A percentile compares a stretch with the other conserved stretches of the same genome.
These are phyloP conservation scores for Phialemonium atrogriseum DNA, from an alignment of 2,329 filamentous ascomycete genomes.

Conservation along the genomic window DNA sequence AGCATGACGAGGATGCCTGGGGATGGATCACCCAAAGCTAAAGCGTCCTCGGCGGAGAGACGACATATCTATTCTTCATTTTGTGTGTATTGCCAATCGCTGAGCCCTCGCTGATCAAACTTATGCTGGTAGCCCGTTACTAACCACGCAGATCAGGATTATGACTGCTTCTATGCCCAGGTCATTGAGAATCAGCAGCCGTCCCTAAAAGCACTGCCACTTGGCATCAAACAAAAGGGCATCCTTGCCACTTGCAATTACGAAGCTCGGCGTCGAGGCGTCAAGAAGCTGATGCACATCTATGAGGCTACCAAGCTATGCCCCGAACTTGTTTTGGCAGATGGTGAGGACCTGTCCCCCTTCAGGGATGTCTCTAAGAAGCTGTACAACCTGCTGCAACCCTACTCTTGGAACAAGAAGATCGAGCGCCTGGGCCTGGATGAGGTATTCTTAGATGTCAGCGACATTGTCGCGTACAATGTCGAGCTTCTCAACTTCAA, in stretches of 20 bases:
- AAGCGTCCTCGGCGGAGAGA: constrained; percentile 41
- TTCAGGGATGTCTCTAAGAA: constrained; percentile 83
- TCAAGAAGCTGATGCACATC: constrained; percentile 79
- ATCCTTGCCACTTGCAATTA: constrained; percentile 95
- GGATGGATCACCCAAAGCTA: constrained; percentile 23
- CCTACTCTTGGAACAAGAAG: constrained; percentile 68
- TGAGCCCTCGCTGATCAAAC: neutral
- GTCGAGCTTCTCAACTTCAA: constrained; percentile 58
- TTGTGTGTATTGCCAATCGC: constrained; percentile 44
- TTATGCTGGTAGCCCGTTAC: constrained; percentile 5
- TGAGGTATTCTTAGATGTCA: constrained; percentile 80
- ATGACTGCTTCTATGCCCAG: constrained; percentile 92
- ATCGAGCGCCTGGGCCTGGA: constrained; percentile 84
- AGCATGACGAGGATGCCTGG: too few species aligned
- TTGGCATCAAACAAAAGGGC: constrained; percentile 88
- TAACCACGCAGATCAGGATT: constrained; percentile 42
- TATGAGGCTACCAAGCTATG: constrained; percentile 71
- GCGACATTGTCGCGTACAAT: constrained; percentile 81
- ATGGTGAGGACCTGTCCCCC: constrained; percentile 77
- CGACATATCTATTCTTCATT: constrained; percentile 68
- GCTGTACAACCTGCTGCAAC: constrained; percentile 64
- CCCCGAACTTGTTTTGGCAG: constrained; percentile 75
- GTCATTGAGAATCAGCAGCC: constrained; percentile 80
- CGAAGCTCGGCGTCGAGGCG: constrained; percentile 64
- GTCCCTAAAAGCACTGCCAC: constrained; percentile 58